Conservation (phyloP, 768 basidiomycete species). For the Leccinum barrowsii region DNA sequence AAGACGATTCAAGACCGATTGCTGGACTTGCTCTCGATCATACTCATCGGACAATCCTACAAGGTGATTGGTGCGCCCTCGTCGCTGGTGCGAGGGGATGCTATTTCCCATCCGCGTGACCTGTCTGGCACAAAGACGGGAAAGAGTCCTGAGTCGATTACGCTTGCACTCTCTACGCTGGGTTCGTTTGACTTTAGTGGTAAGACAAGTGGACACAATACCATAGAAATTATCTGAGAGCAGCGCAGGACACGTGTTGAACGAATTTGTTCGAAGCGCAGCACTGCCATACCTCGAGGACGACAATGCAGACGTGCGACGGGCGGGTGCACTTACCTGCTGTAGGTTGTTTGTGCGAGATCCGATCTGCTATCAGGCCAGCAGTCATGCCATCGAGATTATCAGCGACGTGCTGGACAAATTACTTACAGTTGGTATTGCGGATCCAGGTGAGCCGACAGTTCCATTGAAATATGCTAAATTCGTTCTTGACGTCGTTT, state of each 20-base stretch:
- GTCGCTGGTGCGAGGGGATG: slow-evolving; percentile 52
- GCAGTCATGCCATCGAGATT: slow-evolving; percentile 93
- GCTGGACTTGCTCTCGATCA: slow-evolving; percentile 76
- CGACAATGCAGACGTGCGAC: slow-evolving; percentile 82
- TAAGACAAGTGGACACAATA: slow-evolving; percentile 27
- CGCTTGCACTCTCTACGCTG: slow-evolving; percentile 81
- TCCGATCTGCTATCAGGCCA: slow-evolving; percentile 94
- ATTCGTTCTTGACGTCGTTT: slow-evolving; percentile 7
- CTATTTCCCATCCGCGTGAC: slow-evolving; percentile 47
- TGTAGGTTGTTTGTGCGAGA: slow-evolving; percentile 90
- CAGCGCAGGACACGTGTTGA: slow-evolving; percentile 76
- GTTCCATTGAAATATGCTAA: neutral
- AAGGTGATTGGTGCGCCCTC: slow-evolving; percentile 84
- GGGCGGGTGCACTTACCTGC: slow-evolving; percentile 88
- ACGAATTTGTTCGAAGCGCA: slow-evolving; percentile 91
- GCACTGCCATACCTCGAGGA: slow-evolving; percentile 93
- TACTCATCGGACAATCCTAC: slow-evolving; percentile 82
- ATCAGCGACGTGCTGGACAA: slow-evolving; percentile 99
- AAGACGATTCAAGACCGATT: slow-evolving; percentile 95
- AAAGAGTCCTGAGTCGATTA: slow-evolving; percentile 66
- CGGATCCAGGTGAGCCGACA: slow-evolving; percentile 75
- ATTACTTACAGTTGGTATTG: slow-evolving; percentile 89
- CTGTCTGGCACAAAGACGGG: slow-evolving; percentile 49
- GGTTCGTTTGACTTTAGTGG: slow-evolving; percentile 95
- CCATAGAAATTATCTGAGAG: slow-evolving; percentile 10